phyloP scores from a whole-genome alignment of 495 filamentous ascomycete species.

The Aspergillus taichungensis region DNA sequence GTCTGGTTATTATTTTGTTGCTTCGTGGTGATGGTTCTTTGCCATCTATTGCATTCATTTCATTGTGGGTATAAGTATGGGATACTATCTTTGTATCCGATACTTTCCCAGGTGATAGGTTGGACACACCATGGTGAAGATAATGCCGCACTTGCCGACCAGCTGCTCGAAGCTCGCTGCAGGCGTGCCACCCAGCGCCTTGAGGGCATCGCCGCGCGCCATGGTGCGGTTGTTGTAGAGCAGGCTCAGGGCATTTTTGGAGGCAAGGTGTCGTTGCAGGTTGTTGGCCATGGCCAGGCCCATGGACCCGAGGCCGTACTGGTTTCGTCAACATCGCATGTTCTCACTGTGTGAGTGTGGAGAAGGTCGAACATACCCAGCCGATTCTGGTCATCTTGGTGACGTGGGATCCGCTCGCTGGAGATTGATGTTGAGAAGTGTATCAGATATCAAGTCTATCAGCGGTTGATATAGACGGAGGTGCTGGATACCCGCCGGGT shows the following conservation, averaged over 20 bases:
- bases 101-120: not conserved
- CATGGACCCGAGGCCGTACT: conserved; percentile 43
- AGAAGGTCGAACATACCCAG: conserved; percentile 20
- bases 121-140: conserved; percentile 36
- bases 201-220: conserved; percentile 28
- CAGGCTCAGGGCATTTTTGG: conserved; percentile 27
- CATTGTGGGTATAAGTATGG: no score
- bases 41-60: no score
- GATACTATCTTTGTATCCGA: no score
- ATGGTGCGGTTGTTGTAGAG: conserved; percentile 39
- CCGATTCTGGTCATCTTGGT: conserved; percentile 33
- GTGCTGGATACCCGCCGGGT: not conserved
- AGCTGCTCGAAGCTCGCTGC: conserved; percentile 28
- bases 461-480: not conserved
- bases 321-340: conserved; percentile 2
- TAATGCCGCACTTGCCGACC: conserved; percentile 31
- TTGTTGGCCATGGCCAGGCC: conserved; percentile 43
- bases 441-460: not conserved
- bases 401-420: not conserved
- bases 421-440: not conserved
- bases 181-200: conserved; percentile 25
- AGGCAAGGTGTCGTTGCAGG: conserved; percentile 35
- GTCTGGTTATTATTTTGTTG: not conserved
- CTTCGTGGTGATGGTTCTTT: not conserved
- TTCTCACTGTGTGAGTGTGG: not conserved